Base-by-base conservation (phyloP, 352 stramenopile species). In the Pythium dissimile region DNA sequence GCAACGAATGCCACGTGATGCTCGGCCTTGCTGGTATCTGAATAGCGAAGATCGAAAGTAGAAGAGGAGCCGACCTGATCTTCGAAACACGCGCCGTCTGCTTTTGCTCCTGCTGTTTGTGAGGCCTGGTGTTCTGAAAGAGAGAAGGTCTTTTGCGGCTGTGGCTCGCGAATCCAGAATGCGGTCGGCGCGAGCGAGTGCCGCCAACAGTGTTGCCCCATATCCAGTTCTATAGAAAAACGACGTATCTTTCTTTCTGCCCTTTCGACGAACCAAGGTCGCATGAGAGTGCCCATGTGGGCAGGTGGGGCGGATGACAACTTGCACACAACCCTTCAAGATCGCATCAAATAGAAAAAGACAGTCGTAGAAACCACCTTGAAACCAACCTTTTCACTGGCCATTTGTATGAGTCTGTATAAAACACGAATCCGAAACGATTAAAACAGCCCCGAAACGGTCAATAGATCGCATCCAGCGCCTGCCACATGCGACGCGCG, bases 401-500 rank as follows among this genome's bases (percentile, higher is more conserved):
- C 5, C 27, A 39, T 58, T 48, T 30, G 30, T 64, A 58, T 58
- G 31, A 13, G 24, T 4, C 0, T 49, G 38, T 58, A 39, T 55
- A 47, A 59, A 66, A 55, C 42, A 50, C 20, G 1, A 20, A 18
- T 62, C 48, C 0, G 50, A 64, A 32, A 54, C 30, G 23, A 65
- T 41, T 10, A 62, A 51, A 26, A 59, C n/a, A 6, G 27, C 27
- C 3, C 26, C 28, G 53, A 63, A 49, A 59, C 31, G 47, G 54
- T 66, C 41, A 60, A 56, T 72, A 71, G 28, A 72, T 76, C 13
- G 64, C 52, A 3, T 67, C 50, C 41, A 89, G 55, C 21, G 74
- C 63, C 3, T 70, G 51, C 80, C 80, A 89, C 77, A 89, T 89
- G 31, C 54, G 50, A 48, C 60, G 57, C 18, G 75, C 70, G 56